phyloP scores from a whole-genome alignment of 495 filamentous ascomycete species.

The Penicillium paradoxum region DNA sequence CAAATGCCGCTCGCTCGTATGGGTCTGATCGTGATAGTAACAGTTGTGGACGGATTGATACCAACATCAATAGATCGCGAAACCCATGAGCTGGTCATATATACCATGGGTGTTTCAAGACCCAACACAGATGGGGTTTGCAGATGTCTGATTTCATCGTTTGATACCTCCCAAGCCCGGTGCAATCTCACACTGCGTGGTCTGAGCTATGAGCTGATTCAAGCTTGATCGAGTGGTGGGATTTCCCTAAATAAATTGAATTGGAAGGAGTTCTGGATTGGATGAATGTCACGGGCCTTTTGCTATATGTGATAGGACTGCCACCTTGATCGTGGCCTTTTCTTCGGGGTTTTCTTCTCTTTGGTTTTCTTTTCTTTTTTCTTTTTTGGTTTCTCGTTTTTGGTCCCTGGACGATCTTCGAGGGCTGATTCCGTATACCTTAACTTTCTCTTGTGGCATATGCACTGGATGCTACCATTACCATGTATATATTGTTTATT shows the following conservation, averaged over 20 bases:
- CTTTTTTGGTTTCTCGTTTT: not conserved
- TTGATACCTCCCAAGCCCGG: no score
- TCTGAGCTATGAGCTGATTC: no score
- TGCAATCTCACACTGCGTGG: no score
- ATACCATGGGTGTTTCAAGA: no score
- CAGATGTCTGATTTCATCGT: not conserved
- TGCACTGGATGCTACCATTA: not conserved
- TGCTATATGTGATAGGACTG: not conserved
- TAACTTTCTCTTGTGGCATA: not conserved
- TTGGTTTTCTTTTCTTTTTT: no score
- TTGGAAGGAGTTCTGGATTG: not conserved
- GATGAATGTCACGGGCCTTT: not conserved
- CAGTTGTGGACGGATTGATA: conserved; percentile 22
- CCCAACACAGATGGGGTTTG: no score
- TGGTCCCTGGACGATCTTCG: not conserved
- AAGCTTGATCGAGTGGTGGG: no score
- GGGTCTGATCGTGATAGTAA: conserved; percentile 16
- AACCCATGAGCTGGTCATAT: conserved; percentile 1
- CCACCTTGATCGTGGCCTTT: not conserved
- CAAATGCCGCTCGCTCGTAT: conserved; percentile 10
- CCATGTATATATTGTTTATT: not conserved
- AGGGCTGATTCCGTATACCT: not conserved
- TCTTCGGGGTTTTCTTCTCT: no score
- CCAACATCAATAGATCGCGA: conserved; percentile 21
- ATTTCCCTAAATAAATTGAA: not conserved